Conservation (phyloP, 2,329 filamentous ascomycete genomes). For the Bipolaris zeicola region DNA sequence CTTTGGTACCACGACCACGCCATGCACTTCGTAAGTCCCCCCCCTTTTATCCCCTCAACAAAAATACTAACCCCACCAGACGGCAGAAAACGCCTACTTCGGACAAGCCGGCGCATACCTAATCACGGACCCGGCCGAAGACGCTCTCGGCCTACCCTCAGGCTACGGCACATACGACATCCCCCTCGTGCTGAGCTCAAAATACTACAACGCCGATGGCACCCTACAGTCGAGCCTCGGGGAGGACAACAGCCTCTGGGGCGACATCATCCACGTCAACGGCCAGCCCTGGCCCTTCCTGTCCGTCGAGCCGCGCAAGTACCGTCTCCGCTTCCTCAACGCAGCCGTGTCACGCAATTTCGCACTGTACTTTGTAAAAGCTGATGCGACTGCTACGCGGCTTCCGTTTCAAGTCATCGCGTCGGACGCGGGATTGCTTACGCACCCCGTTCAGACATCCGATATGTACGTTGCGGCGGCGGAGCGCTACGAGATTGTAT, state of each 20-base stretch:
- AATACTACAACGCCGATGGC: slow-evolving; percentile 61
- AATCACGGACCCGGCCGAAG: slow-evolving; percentile 58
- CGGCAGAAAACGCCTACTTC: slow-evolving; percentile 63
- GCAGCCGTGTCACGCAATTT: slow-evolving; percentile 51
- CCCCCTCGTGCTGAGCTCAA: slow-evolving; percentile 58
- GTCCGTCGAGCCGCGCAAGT: slow-evolving; percentile 65
- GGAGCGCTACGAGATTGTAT: slow-evolving; percentile 64
- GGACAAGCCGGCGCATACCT: slow-evolving; percentile 65
- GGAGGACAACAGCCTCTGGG: slow-evolving; percentile 59
- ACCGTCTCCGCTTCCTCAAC: slow-evolving; percentile 62
- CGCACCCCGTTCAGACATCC: slow-evolving; percentile 52
- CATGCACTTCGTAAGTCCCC: slow-evolving; percentile 31
- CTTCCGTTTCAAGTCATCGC: slow-evolving; percentile 61
- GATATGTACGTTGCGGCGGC: slow-evolving; percentile 60
- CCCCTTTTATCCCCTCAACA: too few relatives aligned
- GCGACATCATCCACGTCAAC: slow-evolving; percentile 65
- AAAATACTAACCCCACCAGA: slow-evolving; percentile 28
- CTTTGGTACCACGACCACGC: slow-evolving; percentile 62
- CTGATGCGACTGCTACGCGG: slow-evolving; percentile 42
- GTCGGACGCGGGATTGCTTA: slow-evolving; percentile 55
- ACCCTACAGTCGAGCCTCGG: slow-evolving; percentile 55
- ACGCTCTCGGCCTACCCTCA: slow-evolving; percentile 56
- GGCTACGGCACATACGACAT: slow-evolving; percentile 58
- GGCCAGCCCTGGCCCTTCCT: slow-evolving; percentile 65
- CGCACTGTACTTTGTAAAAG: slow-evolving; percentile 54